phyloP scores from a whole-genome alignment of 345 rosid species.

The Eucalyptus guilfoylei region DNA sequence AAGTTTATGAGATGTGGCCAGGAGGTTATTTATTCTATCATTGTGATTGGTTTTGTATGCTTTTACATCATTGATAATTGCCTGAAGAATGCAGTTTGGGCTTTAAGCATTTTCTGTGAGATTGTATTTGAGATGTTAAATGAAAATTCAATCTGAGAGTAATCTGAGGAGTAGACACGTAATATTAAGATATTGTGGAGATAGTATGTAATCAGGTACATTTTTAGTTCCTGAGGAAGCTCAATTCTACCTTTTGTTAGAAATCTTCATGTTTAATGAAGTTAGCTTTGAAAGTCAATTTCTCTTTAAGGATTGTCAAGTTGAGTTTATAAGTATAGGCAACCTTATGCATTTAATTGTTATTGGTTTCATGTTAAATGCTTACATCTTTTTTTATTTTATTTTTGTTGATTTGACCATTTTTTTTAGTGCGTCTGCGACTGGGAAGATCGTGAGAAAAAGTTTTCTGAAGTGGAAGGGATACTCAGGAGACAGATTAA shows the following conservation, averaged over 20 bases:
- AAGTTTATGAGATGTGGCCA: neutral
- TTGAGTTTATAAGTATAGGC: neutral
- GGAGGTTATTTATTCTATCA: neutral
- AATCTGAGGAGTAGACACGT: neutral
- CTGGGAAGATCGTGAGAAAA: constrained; percentile 90
- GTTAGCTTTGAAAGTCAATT: neutral
- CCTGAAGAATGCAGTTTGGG: neutral
- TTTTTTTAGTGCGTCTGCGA: constrained; percentile 64
- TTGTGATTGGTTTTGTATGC: neutral
- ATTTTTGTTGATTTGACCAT: neutral
- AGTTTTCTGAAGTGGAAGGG: constrained; percentile 80
- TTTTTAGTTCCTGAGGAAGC: neutral
- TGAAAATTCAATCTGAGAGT: neutral
- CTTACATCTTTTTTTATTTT: neutral
- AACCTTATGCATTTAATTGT: neutral
- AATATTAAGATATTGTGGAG: neutral
- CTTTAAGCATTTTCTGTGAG: neutral
- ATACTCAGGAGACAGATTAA: constrained; percentile 79
- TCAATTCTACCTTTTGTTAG: neutral
- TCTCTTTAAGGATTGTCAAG: neutral
- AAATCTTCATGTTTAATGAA: neutral
- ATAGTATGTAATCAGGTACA: neutral
- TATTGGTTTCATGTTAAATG: neutral
- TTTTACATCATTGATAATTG: neutral
- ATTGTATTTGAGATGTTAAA: neutral